Conservation (phyloP, 495 filamentous ascomycete species). For the Aspergillus biplanus region DNA sequence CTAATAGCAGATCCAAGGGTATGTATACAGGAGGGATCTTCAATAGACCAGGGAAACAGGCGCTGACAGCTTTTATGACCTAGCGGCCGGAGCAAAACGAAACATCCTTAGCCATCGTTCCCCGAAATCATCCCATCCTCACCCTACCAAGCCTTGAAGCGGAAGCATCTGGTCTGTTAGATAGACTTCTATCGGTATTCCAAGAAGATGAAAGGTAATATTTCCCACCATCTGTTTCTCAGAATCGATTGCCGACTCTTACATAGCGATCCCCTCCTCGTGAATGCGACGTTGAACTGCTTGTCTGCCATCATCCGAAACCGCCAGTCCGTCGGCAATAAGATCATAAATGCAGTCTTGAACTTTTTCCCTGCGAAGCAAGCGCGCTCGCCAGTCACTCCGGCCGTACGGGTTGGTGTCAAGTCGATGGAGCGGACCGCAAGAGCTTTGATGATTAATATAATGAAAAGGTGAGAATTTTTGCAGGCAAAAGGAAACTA, state of each 20-base stretch:
- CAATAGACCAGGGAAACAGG: constrained; percentile 6
- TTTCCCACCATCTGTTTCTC: neutral
- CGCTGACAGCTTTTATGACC: constrained; percentile 31
- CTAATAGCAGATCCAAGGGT: constrained; percentile 84
- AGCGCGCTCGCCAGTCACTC: constrained; percentile 74
- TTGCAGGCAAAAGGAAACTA: neutral
- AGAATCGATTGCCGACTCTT: neutral
- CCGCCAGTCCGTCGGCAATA: constrained; percentile 77
- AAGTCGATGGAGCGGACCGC: constrained; percentile 95
- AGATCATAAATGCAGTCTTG: constrained; percentile 82
- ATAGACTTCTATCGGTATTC: constrained; percentile 83
- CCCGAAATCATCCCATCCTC: constrained; percentile 76
- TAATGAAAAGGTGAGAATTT: constrained; percentile 68
- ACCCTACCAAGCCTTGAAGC: constrained; percentile 82
- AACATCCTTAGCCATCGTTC: constrained; percentile 82
- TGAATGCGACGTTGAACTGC: constrained; percentile 90
- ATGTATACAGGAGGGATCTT: constrained; percentile 35
- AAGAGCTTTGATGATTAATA: constrained; percentile 75
- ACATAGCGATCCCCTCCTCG: constrained; percentile 79
- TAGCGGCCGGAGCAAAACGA: constrained; percentile 85
- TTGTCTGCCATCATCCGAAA: constrained; percentile 78
- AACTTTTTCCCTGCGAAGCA: constrained; percentile 88
- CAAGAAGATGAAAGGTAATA: constrained; percentile 80
- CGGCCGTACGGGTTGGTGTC: constrained; percentile 76
- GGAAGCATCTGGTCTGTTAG: constrained; percentile 85